Evolutionary conservation across 768 basidiomycete species (phyloP), one percentile per base, ranked within the genome.

Genomic region (Myochromella boudieri): DNA sequence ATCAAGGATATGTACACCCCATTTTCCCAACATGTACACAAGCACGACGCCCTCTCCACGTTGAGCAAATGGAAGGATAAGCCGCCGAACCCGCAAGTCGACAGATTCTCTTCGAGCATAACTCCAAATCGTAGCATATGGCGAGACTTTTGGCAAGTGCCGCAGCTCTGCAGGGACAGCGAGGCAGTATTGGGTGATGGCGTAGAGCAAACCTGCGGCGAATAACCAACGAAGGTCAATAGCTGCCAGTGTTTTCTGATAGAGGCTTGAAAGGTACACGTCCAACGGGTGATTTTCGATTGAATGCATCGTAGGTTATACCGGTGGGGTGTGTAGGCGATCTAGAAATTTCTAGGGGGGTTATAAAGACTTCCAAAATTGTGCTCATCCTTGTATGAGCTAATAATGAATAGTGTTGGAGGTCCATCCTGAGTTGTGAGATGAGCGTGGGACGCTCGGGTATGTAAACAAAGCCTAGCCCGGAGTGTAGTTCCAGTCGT

Each of bases 1-100:
- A 36, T 73, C 70, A 9, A 72, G 49, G 17, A 74, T 58, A 37
- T 74, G 71, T 29, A 74, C 60, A 31, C 65, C 65, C 72, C 72
- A 74, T 52, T 61, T 58, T 17, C 72, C 70, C 4, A 73, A 60
- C 41, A 64, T 63, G 52, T 61, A 74, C 1, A 73, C 69, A 4
- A 68, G 50, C 3, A 71, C 69, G 28, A 69, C 62, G 12, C 63
- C 63, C 36, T 66, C 64, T 24, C 57, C 57, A 27, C 61, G 52
- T 34, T 52, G 56, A 18, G 65, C 68, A 44, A 66, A 67, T 3
- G 71, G 71, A 10, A 72, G 41, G 29, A 72, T 58, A 40, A 69
- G 62, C 6, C 63, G 54, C 37, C 58, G 52, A 28, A 71, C 57
- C 2, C 68, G 64, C 20, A 49, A 55, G 40, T 71, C 68, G 24